Base-by-base conservation (phyloP, 2,329 filamentous ascomycete species). In the Arthrobotrys megalospora region DNA sequence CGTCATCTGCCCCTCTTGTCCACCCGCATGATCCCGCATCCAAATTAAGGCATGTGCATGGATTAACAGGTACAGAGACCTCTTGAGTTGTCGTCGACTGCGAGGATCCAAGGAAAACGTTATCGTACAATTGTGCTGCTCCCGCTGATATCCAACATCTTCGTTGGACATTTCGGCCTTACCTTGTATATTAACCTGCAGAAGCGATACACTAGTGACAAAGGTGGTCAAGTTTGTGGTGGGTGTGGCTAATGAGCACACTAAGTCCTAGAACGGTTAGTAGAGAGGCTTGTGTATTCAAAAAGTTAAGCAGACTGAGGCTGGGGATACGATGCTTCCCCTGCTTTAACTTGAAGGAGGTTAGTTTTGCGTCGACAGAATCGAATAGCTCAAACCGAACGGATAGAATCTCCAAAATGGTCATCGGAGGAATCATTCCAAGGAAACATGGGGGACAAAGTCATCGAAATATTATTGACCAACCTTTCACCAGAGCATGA, bases 321-420 rank as follows among this genome's bases (percentile, higher is more conserved):
- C 73, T 77, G 75, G 45, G 52, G 62, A 78, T 63, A 58, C 16
- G 53, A 60, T 71, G n/a, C 58, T 60, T 63, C 38, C 67, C 48
- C 62, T 75, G 70, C 63, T 63, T 68, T 64, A 72, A 34, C 47
- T 67, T 45, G 45, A 78, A 72, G 11, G n/a, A 66, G 52, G 12
- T 41, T 77, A 70, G 73, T 16, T 12, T 16, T 32, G 6, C 24
- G 53, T 66, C 50, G 66, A 77, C 66, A 12, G 5, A 70, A 67
- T 77, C 43, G 66, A 69, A 71, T 58, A 34, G 58, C 55, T 66
- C 62, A 62, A 77, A 7, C 65, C 66, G 73, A 77, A 55, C 65
- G 73, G 58, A 50, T 77, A 52, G 73, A 77, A 3, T 50, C 48
- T 58, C 73, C 73, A 16, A 70, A 77, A 77, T 32, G 66, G 73